These are phyloP conservation scores for Microbotryum violaceum DNA, from an alignment of 1,284 basidiomycete genomes.

Conservation along the genomic window DNA sequence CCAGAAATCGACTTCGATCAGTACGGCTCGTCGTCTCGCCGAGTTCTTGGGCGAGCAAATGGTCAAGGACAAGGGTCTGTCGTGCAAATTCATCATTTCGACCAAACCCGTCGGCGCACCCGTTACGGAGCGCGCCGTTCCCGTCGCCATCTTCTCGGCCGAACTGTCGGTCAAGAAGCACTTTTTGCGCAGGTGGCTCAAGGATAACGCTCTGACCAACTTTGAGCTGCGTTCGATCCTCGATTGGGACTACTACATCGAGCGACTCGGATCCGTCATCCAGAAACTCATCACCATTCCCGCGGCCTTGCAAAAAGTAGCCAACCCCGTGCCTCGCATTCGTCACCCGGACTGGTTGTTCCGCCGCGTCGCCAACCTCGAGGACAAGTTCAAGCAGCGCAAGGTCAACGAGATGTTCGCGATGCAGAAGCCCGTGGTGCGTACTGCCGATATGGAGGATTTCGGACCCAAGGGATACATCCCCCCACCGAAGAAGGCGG, in stretches of 20 bases:
- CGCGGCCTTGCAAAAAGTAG: slow-evolving; percentile 93
- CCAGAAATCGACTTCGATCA: slow-evolving; percentile 98
- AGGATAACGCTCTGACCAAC: slow-evolving; percentile 76
- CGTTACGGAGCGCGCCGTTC: slow-evolving; percentile 93
- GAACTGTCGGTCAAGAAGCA: slow-evolving; percentile 82
- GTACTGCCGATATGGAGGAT: slow-evolving; percentile 58
- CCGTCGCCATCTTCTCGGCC: slow-evolving; percentile 97
- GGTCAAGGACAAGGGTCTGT: slow-evolving; percentile 98
- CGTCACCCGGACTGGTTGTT: slow-evolving; percentile 97
- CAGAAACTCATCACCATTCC: slow-evolving; percentile 99
- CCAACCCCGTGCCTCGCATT: slow-evolving; percentile 92
- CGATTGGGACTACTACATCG: slow-evolving; percentile 98
- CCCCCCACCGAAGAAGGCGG: slow-evolving; percentile 22
- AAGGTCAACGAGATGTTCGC: slow-evolving; percentile 94
- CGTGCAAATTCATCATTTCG: slow-evolving; percentile 98
- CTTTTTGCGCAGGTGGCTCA: slow-evolving; percentile 93
- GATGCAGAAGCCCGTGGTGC: slow-evolving; percentile 40
- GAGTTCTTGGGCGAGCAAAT: slow-evolving; percentile 98
- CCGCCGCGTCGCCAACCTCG: slow-evolving; percentile 74
- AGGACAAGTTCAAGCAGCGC: slow-evolving; percentile 97
- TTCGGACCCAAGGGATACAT: slow-evolving; percentile 41
- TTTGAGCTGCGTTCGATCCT: slow-evolving; percentile 93
- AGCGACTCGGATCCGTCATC: slow-evolving; percentile 93
- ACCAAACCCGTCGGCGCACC: slow-evolving; percentile 87
- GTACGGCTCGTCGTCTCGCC: slow-evolving; percentile 86